Percentiles rank a stretch among this genome's conserved stretches.
phyloP scores from a whole-genome alignment of 2,329 filamentous ascomycete species.

The Nemania abortiva region DNA sequence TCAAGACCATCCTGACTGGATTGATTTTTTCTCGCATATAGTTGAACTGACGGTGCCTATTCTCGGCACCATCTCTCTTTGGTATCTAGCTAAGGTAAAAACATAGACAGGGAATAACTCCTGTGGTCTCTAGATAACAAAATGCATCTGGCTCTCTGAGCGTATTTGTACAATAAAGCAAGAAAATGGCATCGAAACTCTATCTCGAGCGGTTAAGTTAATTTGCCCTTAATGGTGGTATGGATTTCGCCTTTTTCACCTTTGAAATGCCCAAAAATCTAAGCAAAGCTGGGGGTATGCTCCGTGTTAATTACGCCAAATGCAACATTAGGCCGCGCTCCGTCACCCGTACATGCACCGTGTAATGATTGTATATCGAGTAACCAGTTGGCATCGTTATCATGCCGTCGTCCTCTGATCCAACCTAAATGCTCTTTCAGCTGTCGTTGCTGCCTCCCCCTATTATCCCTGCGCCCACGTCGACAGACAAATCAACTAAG shows the following conservation, averaged over 20 bases:
- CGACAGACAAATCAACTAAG: conserved; percentile 61
- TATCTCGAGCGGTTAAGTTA: conserved; percentile 8
- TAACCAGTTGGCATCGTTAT: conserved; percentile 24
- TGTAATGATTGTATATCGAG: conserved; percentile 25
- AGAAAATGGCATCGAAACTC: conserved; percentile 17
- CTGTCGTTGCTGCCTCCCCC: conserved; percentile 39
- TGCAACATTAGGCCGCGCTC: conserved; percentile 27
- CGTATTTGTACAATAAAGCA: conserved; percentile 35
- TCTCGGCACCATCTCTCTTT: conserved; percentile 8
- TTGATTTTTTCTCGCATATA: conserved; percentile 4
- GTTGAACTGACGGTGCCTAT: conserved; percentile 4
- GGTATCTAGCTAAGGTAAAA: conserved; percentile 24
- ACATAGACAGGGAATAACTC: conserved; percentile 18
- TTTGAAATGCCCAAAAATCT: conserved; percentile 35
- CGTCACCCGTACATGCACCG: conserved; percentile 24
- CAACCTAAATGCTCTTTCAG: conserved; percentile 30
- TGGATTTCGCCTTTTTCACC: conserved; percentile 25
- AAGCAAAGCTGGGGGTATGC: conserved; percentile 31
- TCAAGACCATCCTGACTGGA: not conserved
- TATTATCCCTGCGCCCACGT: conserved; percentile 49
- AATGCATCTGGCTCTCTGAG: conserved; percentile 22
- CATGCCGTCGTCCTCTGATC: conserved; percentile 12
- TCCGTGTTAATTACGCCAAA: conserved; percentile 36
- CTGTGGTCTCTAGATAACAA: conserved; percentile 23
- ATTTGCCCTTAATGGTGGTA: conserved; percentile 8